Evolutionary conservation across 179 eudicot genomes (phyloP).

Genomic region (Patellifolia procumbens): DNA sequence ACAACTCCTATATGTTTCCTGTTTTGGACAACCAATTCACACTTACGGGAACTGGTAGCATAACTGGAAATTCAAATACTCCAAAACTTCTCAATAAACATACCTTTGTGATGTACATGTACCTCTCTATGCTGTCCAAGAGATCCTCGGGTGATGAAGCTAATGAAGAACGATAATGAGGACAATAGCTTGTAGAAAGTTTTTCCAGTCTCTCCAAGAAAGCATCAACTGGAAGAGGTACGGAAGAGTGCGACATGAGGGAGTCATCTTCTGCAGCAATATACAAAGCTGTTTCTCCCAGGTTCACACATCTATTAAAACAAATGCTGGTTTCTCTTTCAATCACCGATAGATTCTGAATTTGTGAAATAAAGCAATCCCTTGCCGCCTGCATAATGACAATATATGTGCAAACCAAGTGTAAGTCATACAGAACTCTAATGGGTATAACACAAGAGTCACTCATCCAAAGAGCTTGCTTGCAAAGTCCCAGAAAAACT

Average conservation of each 20-base stretch:
- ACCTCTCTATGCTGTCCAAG: conserved; percentile 66
- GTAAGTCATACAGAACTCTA: not conserved
- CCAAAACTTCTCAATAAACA: not conserved
- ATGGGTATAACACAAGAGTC: not conserved
- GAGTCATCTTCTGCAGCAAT: conserved; percentile 95
- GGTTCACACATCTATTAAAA: conserved; percentile 62
- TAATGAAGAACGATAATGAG: conserved; percentile 59
- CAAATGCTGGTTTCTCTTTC: conserved; percentile 88
- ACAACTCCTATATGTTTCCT: too few species aligned
- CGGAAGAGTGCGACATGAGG: conserved; percentile 88
- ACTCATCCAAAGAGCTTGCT: not conserved
- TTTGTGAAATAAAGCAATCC: conserved; percentile 64
- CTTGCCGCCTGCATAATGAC: conserved; percentile 63
- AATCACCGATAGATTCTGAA: conserved; percentile 51
- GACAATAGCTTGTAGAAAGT: conserved; percentile 69
- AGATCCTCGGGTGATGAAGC: conserved; percentile 70
- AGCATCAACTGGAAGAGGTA: conserved; percentile 88
- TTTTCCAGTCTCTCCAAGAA: conserved; percentile 70
- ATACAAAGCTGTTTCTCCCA: conserved; percentile 74
- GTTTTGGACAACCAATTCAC: too few species aligned
- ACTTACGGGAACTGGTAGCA: too few species aligned
- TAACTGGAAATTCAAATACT: too few species aligned
- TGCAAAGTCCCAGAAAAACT: not conserved
- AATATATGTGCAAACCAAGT: not conserved
- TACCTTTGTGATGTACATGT: conserved; percentile 77